phyloP scores from a whole-genome alignment of 148 eudicot genomes.

The Silene uniflora region DNA sequence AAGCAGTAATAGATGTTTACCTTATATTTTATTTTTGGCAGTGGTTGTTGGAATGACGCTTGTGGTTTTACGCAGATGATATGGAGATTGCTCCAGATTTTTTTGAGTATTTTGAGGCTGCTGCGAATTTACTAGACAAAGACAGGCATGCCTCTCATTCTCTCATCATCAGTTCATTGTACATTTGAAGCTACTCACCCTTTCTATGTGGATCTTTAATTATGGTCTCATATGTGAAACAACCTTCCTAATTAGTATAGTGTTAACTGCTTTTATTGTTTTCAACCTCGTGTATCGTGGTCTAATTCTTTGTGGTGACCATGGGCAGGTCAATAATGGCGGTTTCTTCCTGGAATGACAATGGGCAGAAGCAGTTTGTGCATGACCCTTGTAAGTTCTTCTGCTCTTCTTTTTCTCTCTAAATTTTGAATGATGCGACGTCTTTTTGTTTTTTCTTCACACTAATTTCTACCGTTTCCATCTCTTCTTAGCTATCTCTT shows the following conservation, averaged over 20 bases:
- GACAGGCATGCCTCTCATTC: slow-evolving; percentile 56
- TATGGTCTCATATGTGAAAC: neutral
- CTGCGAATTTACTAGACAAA: slow-evolving; percentile 73
- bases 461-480: neutral
- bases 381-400: slow-evolving; percentile 85
- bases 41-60: slow-evolving; percentile 1
- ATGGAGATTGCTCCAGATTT: slow-evolving; percentile 99
- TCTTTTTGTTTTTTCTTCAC: neutral
- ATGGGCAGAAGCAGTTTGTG: slow-evolving; percentile 97
- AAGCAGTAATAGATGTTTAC: neutral
- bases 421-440: neutral
- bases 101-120: slow-evolving; percentile 95
- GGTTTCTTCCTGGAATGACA: slow-evolving; percentile 99
- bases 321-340: slow-evolving; percentile 83
- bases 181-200: neutral
- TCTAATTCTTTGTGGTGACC: slow-evolving; percentile 19
- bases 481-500: slow-evolving; percentile 4
- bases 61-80: slow-evolving; percentile 61
- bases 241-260: neutral
- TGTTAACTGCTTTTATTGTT: neutral
- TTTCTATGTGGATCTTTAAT: slow-evolving; percentile 1
- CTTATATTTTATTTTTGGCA: neutral
- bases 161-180: slow-evolving; percentile 6
- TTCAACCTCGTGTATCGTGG: slow-evolving; percentile 6
- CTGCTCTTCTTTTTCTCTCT: neutral